Evolutionary conservation across 352 stramenopile species (phyloP), one percentile per base, ranked within the genome.

Genomic region (Phytophthora colocasiae): DNA sequence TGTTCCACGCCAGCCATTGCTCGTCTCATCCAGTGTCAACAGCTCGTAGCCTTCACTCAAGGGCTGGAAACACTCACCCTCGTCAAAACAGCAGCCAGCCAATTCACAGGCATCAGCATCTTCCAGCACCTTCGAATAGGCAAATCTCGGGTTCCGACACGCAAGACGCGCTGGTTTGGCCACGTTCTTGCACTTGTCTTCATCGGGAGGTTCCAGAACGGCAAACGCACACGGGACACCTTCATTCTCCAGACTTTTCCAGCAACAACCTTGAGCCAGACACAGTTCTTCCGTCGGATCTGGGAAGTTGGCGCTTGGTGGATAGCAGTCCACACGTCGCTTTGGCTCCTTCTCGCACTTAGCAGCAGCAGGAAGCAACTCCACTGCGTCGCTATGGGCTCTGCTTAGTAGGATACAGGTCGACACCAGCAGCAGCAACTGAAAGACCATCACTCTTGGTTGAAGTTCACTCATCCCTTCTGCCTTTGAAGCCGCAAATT

Each of bases 221-320:
- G 80, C 79, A 69, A 91, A 95, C 6, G 81, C 85, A 53, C 89
- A 96, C 7, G 83, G 80, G 6, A 91, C 31, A 17, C 75, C 77
- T 43, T 59, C 61, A 29, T 87, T 89, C 27, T 86, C 67, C 10
- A 93, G 70, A 50, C 64, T 70, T 45, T 91, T 76, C 85, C 85
- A 95, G 81, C 85, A 95, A 52, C 89, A 96, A 22, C 89, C 89
- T 55, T 96, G 89, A 3, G 87, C 89, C 22, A 87, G 57, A 76
- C 89, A 96, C 17, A 84, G 51, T 51, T 96, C 89, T 43, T 93
- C 85, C 15, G 85, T 95, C 29, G 71, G 75, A 34, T 83, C 85
- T 6, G 82, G 86, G 54, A 94, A 94, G 51, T 85, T 81, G 9
- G 67, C 29, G 12, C 71, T 63, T 9, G 71, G 61, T 22, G 87